Conservation (phyloP, 805 yeast genomes). For the Barnettozyma botsteinii region DNA sequence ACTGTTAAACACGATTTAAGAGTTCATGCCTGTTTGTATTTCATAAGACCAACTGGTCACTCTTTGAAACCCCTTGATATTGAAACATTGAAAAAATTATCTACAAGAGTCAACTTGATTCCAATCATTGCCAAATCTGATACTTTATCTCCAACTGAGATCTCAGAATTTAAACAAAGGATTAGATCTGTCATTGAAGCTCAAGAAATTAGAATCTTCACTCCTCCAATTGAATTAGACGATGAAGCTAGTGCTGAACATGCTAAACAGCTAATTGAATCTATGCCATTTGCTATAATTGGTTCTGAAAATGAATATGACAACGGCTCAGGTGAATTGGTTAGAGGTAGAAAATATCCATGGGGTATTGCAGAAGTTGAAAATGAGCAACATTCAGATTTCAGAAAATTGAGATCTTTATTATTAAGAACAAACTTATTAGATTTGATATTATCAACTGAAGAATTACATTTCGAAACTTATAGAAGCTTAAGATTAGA, state of each 20-base stretch:
- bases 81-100: conserved; percentile 78
- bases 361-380: conserved; percentile 91
- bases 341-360: conserved; percentile 80
- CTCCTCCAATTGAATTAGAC: conserved; percentile 74
- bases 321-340: conserved; percentile 53
- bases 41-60: conserved; percentile 88
- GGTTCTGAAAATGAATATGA: conserved; percentile 72
- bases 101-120: conserved; percentile 76
- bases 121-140: conserved; percentile 55
- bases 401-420: conserved; percentile 72
- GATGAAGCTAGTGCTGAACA: conserved; percentile 76
- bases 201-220: conserved; percentile 76
- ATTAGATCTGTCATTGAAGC: conserved; percentile 79
- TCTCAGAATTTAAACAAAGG: conserved; percentile 35
- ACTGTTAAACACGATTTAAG: conserved; percentile 64
- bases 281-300: conserved; percentile 83
- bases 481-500: conserved; percentile 71
- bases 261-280: conserved; percentile 70
- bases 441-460: conserved; percentile 73
- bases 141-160: conserved; percentile 23
- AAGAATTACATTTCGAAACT: conserved; percentile 75
- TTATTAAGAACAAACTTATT: conserved; percentile 78
- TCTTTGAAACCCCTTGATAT: conserved; percentile 83
- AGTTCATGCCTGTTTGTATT: conserved; percentile 86
- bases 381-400: conserved; percentile 80